Base-by-base conservation (phyloP, 192 early-diverging fungal species). In the Linnemannia zychae region DNA sequence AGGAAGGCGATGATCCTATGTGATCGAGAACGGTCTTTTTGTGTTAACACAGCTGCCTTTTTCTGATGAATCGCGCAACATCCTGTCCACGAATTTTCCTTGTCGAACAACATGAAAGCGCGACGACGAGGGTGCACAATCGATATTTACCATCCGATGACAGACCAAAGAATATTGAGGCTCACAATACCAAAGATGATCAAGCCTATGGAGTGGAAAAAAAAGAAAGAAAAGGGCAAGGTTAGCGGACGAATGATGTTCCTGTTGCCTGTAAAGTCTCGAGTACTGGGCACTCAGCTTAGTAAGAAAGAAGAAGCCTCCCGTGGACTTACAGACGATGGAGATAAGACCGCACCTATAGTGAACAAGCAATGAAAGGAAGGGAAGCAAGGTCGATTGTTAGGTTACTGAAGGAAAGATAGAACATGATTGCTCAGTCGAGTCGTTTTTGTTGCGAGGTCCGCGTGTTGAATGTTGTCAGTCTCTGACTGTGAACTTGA, bases 1-100 rank as follows among this genome's bases (percentile, higher is more conserved):
- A 91, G 63, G 72, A 91, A 88, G 18, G 90, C 90, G 67, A 91
- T 90, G 34, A 91, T 74, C 90, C 90, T 91, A 73, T 38, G 28
- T 16, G 18, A 74, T 44, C 67, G 22, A 63, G 9, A 31, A 6
- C 17, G 38, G 22, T 17, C 33, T 1, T 11, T 65, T 28, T 7
- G 7, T 40, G 37, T 74, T 74, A 37, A 28, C 4, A 7, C n/a
- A 17, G 31, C 46, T n/a, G 3, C 36, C 22, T 73, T n/a, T 7
- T 34, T 28, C 34, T 24, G 48, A 33, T 22, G 37, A 37, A 16
- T 22, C 70, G 1, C 6, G 16, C 22, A 28, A 36, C 17, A 40
- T 20, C 33, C 37, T 68, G 31, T 34, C 66, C 66, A 20, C 13
- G 28, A 67, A 4, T 38, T 2, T 33, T 31, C 57, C 28, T 31